Percentiles rank a stretch among this genome's conserved stretches.
phyloP scores from a whole-genome alignment of 306 rosid genomes.

The Pyrus communis region DNA sequence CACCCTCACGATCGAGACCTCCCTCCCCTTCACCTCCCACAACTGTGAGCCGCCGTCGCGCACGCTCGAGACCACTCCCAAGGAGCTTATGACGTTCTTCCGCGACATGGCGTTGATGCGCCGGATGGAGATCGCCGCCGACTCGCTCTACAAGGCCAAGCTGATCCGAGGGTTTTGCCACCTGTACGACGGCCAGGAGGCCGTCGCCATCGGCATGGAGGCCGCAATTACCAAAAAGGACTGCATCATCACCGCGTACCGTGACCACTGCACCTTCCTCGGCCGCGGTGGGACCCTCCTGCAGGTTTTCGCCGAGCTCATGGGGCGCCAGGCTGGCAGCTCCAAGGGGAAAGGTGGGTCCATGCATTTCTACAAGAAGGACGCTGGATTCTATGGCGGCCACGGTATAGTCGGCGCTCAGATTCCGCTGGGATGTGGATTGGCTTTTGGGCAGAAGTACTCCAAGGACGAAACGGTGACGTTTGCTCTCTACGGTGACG shows the following conservation, averaged over 20 bases:
- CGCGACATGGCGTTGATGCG: slow-evolving; percentile 79
- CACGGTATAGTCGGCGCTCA: slow-evolving; percentile 98
- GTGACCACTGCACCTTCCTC: slow-evolving; percentile 75
- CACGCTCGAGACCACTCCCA: slow-evolving; percentile 52
- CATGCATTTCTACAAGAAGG: slow-evolving; percentile 86
- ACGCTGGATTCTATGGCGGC: slow-evolving; percentile 68
- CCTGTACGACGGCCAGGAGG: slow-evolving; percentile 93
- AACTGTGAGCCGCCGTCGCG: slow-evolving; percentile 66
- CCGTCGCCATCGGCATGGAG: slow-evolving; percentile 85
- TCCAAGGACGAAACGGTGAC: slow-evolving; percentile 66
- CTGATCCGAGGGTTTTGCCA: slow-evolving; percentile 93
- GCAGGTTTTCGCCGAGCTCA: slow-evolving; percentile 59
- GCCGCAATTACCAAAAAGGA: slow-evolving; percentile 62
- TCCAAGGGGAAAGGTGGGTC: slow-evolving; percentile 90
- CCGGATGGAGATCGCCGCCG: slow-evolving; percentile 91
- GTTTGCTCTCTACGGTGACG: slow-evolving; percentile 78
- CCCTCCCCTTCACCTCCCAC: slow-evolving; percentile 74
- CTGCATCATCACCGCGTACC: slow-evolving; percentile 70
- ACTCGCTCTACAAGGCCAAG: slow-evolving; percentile 91
- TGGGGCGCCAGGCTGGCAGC: slow-evolving; percentile 74
- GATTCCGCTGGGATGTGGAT: slow-evolving; percentile 75
- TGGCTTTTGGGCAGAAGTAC: slow-evolving; percentile 85
- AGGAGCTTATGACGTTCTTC: slow-evolving; percentile 60
- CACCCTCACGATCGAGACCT: slow-evolving; percentile 59
- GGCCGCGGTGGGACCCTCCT: slow-evolving; percentile 73